Conservation (phyloP, 768 basidiomycete genomes). For the Leccinum broughii region DNA sequence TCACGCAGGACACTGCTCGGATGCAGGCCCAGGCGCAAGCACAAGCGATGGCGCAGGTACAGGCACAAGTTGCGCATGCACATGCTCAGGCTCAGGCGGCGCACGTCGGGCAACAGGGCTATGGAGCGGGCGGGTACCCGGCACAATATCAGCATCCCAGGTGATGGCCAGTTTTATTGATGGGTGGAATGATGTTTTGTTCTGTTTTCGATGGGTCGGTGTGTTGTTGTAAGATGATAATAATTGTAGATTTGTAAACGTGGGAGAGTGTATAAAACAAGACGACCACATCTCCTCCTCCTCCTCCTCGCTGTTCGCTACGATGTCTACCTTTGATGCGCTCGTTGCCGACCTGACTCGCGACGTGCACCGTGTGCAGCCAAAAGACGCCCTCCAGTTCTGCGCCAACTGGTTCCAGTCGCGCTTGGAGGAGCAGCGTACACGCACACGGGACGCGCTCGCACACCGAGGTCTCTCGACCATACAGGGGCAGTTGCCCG, state of each 20-base stretch:
- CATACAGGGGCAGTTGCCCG: conserved; percentile 51
- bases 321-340: conserved; percentile 72
- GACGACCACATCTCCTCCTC: not conserved
- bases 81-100: conserved; percentile 40
- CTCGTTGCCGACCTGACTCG: conserved; percentile 85
- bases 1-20: conserved; percentile 33
- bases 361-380: conserved; percentile 83
- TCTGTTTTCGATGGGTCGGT: conserved; percentile 7
- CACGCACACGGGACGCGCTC: conserved; percentile 62
- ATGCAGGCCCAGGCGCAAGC: conserved; percentile 45
- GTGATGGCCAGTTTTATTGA: conserved; percentile 9
- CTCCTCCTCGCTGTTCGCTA: conserved; percentile 16
- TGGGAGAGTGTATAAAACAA: conserved; percentile 24
- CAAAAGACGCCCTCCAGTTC: conserved; percentile 89
- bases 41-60: conserved; percentile 43
- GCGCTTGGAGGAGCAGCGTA: conserved; percentile 82
- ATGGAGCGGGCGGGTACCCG: conserved; percentile 29
- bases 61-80: conserved; percentile 40
- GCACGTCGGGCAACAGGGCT: conserved; percentile 33
- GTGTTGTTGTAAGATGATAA: conserved; percentile 7
- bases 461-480: conserved; percentile 51
- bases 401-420: conserved; percentile 94
- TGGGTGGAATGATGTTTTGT: conserved; percentile 11
- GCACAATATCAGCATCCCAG: conserved; percentile 35
- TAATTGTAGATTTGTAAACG: conserved; percentile 21